Evolutionary conservation across 1,139 yeast species (phyloP), one percentile per base, ranked within the genome.

Genomic region (Pichia sp.): DNA sequence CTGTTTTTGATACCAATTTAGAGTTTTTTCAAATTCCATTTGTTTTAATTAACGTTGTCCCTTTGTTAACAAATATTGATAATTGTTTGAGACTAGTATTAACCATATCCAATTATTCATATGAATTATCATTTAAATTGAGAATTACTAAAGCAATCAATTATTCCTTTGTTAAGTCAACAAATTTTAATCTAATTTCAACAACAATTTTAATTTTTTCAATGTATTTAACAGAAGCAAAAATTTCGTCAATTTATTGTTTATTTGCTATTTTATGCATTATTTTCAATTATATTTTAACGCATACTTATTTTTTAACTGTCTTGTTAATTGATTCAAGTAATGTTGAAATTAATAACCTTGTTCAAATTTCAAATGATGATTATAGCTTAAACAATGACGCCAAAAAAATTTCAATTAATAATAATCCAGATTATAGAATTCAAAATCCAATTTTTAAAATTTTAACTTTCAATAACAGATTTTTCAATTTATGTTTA

Each of bases 321-420:
- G 77, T 84, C 0, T 66, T 86, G 25, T 73, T 83, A 32, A 75
- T 86, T 42, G 95, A 87, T 65, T 67, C 83, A 43, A 75, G 80
- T 42, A 72, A 88, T 48, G 64, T 75, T 39, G 89, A 83, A 57
- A 69, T 83, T 27, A 76, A 77, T 9, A 87, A 81, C 52, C 62
- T 80, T 35, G 58, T 78, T 36, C 63, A 10, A 25, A 18, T 18
- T 18, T 18, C 18, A 18, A 18, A 18, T 18, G 18, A 18, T 18
- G 18, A 18, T 18, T 18, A 18, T 18, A 18, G 18, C 18, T 26
- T 36, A 6, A 36, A 36, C 7, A 26, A 3, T 5, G 11, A 36
- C 4, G 5, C 29, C 10, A 36, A 36, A 7, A 36, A 36, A 10
- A n/a, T 10, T 7, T 1, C 4, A 3, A 26, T 8, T 7, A 3